Base-by-base conservation (phyloP, 352 stramenopile genomes). In the Phytophthora citricola region DNA sequence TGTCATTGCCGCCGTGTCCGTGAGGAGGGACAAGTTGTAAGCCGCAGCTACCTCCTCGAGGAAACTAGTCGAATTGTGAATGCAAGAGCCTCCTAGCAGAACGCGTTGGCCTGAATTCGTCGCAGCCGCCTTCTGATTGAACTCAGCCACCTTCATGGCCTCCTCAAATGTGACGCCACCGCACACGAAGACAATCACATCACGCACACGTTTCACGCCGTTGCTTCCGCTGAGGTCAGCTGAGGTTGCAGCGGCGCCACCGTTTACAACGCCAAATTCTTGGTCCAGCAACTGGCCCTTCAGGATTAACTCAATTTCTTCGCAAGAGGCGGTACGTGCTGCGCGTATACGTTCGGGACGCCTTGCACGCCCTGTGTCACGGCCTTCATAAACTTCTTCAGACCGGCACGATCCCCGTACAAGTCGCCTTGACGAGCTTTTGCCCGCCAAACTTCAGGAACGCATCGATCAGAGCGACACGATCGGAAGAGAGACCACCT, bases 111-210 rank as follows among this genome's bases (percentile, higher is more conserved):
- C 93, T 38, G 76, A 83, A 68, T 88, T 83, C 40, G 60, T 67
- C 14, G 53, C 48, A 3, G 77, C 82, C 24, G 89, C 70, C 56
- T 91, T 91, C 68, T 93, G 73, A 74, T 99, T 99, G 54, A 99
- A 92, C 70, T 99, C 93, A 22, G 85, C 94, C 43, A 99, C 92
- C 66, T 98, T 99, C 53, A 90, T 97, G n/a, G 97, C 95, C 81
- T 99, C 98, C 76, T 99, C 98, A 71, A 99, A 99, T 8, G 98
- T 99, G 27, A 94, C 93, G 58, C 98, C 98, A 56, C 98, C 98
- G 14, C 98, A 95, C 78, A 99, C 97, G 73, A 98, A 99, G 47
- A 99, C 91, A 61, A 99, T 95, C 29, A 99, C 90, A 70, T 99
- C 93, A 55, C 90, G 77, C 29, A 99, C 84, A 3, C 96, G 98